Conservation (phyloP, 345 rosid genomes). For the Gossypium thurberi region DNA sequence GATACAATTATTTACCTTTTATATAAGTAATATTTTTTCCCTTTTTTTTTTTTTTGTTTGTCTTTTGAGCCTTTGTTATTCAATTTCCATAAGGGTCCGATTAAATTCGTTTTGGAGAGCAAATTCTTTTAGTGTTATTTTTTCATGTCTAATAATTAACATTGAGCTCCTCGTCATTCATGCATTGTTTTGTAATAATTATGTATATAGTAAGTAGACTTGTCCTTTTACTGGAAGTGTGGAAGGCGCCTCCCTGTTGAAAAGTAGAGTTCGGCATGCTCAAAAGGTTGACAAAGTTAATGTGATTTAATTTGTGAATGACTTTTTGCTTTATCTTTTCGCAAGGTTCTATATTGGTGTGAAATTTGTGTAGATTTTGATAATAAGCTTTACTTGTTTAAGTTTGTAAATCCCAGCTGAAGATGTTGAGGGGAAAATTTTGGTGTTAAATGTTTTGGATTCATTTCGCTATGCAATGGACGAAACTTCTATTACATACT, state of each 20-base stretch:
- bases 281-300: neutral
- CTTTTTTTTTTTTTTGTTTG: too few species aligned
- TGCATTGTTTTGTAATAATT: neutral
- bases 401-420: neutral
- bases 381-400: neutral
- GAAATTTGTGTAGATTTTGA: neutral
- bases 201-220: neutral
- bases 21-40: too few species aligned
- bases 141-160: too few species aligned
- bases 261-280: neutral
- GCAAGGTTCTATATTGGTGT: neutral
- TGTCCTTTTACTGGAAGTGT: neutral
- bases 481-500: too few species aligned
- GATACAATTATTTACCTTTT: neutral
- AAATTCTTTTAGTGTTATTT: too few species aligned
- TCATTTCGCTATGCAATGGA: too few species aligned
- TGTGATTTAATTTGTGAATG: neutral
- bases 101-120: too few species aligned
- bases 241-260: neutral
- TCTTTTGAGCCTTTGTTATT: too few species aligned
- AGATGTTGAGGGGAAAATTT: neutral
- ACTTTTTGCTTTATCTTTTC: neutral
- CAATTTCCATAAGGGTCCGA: too few species aligned
- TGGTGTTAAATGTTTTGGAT: too few species aligned
- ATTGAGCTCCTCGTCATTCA: too few species aligned